phyloP scores from a whole-genome alignment of 192 early-diverging fungal genomes.

The Coemansia sp. region DNA sequence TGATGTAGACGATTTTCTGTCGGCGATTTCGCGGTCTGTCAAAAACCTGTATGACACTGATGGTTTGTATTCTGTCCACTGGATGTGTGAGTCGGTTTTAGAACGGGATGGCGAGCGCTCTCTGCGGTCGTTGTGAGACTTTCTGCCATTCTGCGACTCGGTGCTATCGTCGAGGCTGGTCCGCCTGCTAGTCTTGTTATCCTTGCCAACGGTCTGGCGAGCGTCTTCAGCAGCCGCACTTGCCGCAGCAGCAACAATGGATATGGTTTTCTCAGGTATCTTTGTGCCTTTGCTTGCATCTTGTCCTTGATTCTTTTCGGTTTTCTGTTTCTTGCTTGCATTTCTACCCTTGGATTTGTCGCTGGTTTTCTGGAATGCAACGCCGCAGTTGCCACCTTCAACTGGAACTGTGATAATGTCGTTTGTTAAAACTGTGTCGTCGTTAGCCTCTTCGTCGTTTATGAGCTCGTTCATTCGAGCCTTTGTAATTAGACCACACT shows the following conservation, averaged over 20 bases:
- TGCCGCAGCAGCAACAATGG: conserved; percentile 33
- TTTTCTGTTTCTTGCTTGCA: conserved; percentile 28
- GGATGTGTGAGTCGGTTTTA: conserved; percentile 10
- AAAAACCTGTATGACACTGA: conserved; percentile 30
- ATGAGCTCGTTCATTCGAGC: conserved; percentile 36
- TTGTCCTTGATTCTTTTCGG: conserved; percentile 6
- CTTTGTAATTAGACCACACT: conserved; percentile 37
- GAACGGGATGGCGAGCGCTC: no score
- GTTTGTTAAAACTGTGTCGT: conserved; percentile 25
- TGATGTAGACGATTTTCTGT: conserved; percentile 13
- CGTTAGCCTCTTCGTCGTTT: conserved; percentile 22
- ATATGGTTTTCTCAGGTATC: conserved; percentile 11
- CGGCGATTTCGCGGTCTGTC: conserved; percentile 42
- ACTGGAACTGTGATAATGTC: conserved; percentile 23
- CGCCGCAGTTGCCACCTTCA: conserved; percentile 34
- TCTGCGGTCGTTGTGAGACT: no score
- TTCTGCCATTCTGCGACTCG: no score
- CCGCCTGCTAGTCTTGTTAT: neutral
- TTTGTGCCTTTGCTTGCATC: conserved; percentile 2
- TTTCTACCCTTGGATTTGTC: conserved; percentile 11
- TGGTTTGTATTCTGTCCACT: conserved; percentile 22
- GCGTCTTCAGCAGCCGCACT: conserved; percentile 31
- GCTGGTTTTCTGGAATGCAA: conserved; percentile 13
- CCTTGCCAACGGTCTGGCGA: conserved; percentile 1
- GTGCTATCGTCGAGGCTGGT: neutral